These are phyloP conservation scores for Porodaedalea pini DNA, from an alignment of 1,284 basidiomycete genomes.

Conservation along the genomic window DNA sequence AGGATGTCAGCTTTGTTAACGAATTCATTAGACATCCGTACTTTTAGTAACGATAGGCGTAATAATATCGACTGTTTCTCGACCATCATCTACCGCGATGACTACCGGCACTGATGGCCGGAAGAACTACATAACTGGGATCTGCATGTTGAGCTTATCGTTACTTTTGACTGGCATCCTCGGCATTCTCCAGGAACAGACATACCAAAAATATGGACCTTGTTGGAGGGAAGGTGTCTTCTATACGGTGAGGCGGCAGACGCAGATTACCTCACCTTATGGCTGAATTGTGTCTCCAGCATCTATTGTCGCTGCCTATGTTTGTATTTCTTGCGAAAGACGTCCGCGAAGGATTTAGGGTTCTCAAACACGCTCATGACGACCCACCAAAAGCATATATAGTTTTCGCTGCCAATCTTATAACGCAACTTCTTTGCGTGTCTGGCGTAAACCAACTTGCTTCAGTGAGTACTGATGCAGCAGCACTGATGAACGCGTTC, in stretches of 20 bases:
- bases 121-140: slow-evolving; percentile 59
- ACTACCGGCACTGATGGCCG: slow-evolving; percentile 34
- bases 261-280: background rate
- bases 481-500: background rate
- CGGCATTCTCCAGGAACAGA: slow-evolving; percentile 79
- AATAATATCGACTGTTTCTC: slow-evolving; percentile 69
- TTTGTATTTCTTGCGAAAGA: slow-evolving; percentile 63
- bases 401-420: slow-evolving; percentile 64
- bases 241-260: slow-evolving; percentile 53
- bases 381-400: slow-evolving; percentile 40
- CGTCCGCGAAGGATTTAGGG: slow-evolving; percentile 53
- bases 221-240: slow-evolving; percentile 88
- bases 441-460: slow-evolving; percentile 83
- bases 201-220: slow-evolving; percentile 68
- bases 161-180: slow-evolving; percentile 72
- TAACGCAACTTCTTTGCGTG: slow-evolving; percentile 83
- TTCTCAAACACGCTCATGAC: slow-evolving; percentile 29
- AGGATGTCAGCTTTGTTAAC: background rate
- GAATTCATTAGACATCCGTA: slow-evolving; percentile 53
- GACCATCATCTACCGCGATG: slow-evolving; percentile 38
- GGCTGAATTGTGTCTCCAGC: slow-evolving; percentile 37
- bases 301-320: slow-evolving; percentile 70
- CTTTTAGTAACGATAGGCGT: slow-evolving; percentile 73
- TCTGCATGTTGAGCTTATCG: slow-evolving; percentile 69
- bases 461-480: slow-evolving; percentile 47